Evolutionary conservation across 2,329 filamentous ascomycete species (phyloP).

Genomic region (Penicillium capsulatum): DNA sequence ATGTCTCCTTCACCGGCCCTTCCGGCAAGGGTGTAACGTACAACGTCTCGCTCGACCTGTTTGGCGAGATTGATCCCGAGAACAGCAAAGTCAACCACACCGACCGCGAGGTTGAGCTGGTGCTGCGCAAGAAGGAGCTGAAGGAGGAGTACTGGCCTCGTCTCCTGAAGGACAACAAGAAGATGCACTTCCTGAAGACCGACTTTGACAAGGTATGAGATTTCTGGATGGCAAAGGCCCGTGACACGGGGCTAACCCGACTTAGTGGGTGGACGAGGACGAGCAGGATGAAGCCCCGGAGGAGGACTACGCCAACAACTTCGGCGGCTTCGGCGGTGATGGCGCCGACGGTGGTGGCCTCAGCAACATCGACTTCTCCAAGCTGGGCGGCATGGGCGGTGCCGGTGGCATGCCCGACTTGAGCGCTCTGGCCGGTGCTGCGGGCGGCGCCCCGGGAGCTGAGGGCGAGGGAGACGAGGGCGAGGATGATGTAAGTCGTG

Average conservation of each 20-base stretch:
- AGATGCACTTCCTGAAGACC: slow-evolving; percentile 94
- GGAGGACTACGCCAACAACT: slow-evolving; percentile 60
- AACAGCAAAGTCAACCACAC: slow-evolving; percentile 87
- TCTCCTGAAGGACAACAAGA: slow-evolving; percentile 83
- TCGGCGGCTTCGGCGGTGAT: slow-evolving; percentile 47
- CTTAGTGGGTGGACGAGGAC: slow-evolving; percentile 89
- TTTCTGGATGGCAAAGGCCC: background rate
- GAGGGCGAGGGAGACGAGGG: slow-evolving; percentile 36
- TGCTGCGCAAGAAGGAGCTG: slow-evolving; percentile 94
- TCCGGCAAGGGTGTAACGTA: slow-evolving; percentile 86
- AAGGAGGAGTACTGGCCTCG: slow-evolving; percentile 94
- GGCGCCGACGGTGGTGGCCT: slow-evolving; percentile 58
- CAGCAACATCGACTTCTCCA: slow-evolving; percentile 88
- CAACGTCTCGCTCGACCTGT: slow-evolving; percentile 81
- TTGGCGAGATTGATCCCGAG: slow-evolving; percentile 79
- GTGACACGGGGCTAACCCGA: slow-evolving; percentile 10
- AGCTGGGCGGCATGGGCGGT: slow-evolving; percentile 64
- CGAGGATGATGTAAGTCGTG: slow-evolving; percentile 47
- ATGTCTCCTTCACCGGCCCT: slow-evolving; percentile 75
- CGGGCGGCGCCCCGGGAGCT: slow-evolving; percentile 31
- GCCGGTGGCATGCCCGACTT: slow-evolving; percentile 25
- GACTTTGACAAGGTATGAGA: slow-evolving; percentile 84
- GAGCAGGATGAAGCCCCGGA: slow-evolving; percentile 89
- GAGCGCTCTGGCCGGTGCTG: slow-evolving; percentile 38
- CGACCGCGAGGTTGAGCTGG: slow-evolving; percentile 79